Conservation (phyloP, 495 filamentous ascomycete species). For the Baudoinia panamericana region DNA sequence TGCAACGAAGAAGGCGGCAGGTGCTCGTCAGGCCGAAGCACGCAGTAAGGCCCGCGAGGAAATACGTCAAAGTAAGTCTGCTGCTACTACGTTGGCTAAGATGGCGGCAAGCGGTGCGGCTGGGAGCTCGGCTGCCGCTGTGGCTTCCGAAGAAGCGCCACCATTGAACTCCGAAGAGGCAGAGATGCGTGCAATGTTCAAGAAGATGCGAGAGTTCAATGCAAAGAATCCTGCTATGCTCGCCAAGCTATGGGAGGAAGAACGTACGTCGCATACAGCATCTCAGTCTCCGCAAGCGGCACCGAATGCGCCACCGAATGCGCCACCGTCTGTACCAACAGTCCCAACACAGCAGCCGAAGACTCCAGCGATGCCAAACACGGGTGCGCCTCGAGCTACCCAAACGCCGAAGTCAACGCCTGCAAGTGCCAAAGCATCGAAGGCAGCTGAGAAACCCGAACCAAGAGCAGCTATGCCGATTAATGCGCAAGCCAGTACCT, state of each 20-base stretch:
- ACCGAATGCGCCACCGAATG: not conserved
- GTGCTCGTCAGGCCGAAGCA: slow-evolving; percentile 11
- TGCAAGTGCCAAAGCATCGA: not conserved
- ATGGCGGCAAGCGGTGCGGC: slow-evolving; percentile 9
- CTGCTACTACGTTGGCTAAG: slow-evolving; percentile 8
- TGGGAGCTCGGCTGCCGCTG: not conserved
- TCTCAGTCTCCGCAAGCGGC: not conserved
- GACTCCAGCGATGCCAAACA: not conserved
- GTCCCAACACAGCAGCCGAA: no score
- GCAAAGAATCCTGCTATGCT: slow-evolving; percentile 28
- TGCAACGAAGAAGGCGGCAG: slow-evolving; percentile 12
- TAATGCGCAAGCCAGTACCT: slow-evolving; percentile 14
- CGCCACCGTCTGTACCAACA: slow-evolving; percentile 8
- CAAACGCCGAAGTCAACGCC: not conserved
- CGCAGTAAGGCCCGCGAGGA: slow-evolving; percentile 14
- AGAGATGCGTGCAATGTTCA: slow-evolving; percentile 29
- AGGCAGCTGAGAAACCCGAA: not conserved
- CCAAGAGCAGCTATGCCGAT: not conserved
- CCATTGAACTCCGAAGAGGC: slow-evolving; percentile 11
- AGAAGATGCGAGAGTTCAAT: slow-evolving; percentile 32
- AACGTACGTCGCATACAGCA: slow-evolving; percentile 19
- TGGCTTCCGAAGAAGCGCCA: not conserved
- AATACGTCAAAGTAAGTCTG: slow-evolving; percentile 14
- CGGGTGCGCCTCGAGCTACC: no score
- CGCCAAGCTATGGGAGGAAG: slow-evolving; percentile 31